These are phyloP conservation scores for Candida cerambycidarum DNA, from an alignment of 805 yeast species.

Conservation along the genomic window DNA sequence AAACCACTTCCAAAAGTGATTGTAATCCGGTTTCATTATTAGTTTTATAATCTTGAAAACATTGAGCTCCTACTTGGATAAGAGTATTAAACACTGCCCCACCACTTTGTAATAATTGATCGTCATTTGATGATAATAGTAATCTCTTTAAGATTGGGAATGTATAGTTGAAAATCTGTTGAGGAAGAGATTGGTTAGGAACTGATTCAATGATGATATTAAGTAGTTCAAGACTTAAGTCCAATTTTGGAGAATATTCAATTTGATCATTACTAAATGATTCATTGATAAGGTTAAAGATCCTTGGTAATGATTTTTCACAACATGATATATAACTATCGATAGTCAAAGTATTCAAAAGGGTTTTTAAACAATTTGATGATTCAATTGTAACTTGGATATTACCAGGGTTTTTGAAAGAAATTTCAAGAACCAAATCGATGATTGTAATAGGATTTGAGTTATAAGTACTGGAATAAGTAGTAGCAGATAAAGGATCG, in stretches of 20 bases:
- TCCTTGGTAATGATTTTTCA: conserved; percentile 51
- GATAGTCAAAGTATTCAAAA: conserved; percentile 49
- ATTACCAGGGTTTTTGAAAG: conserved; percentile 74
- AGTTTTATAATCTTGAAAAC: conserved; percentile 32
- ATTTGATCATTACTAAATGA: conserved; percentile 20
- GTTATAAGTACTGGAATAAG: conserved; percentile 3
- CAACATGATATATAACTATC: conserved; percentile 48
- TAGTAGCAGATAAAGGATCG: conserved; percentile 26
- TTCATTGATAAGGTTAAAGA: conserved; percentile 38
- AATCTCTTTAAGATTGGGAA: conserved; percentile 46
- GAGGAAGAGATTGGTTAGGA: conserved; percentile 26
- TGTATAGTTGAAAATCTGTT: conserved; percentile 39
- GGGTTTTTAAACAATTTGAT: conserved; percentile 62
- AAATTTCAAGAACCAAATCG: conserved; percentile 58
- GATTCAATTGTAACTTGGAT: conserved; percentile 66
- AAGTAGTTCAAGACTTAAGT: conserved; percentile 57
- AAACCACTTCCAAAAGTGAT: conserved; percentile 59
- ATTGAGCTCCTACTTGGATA: conserved; percentile 40
- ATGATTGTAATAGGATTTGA: conserved; percentile 37
- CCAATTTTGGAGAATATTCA: conserved; percentile 61
- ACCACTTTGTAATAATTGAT: conserved; percentile 72
- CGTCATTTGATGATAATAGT: conserved; percentile 56
- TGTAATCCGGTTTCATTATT: conserved; percentile 48
- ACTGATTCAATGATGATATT: conserved; percentile 48
- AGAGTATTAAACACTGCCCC: conserved; percentile 71